Evolutionary conservation across 1,284 basidiomycete genomes (phyloP).

Genomic region (Papiliotrema laurentii): DNA sequence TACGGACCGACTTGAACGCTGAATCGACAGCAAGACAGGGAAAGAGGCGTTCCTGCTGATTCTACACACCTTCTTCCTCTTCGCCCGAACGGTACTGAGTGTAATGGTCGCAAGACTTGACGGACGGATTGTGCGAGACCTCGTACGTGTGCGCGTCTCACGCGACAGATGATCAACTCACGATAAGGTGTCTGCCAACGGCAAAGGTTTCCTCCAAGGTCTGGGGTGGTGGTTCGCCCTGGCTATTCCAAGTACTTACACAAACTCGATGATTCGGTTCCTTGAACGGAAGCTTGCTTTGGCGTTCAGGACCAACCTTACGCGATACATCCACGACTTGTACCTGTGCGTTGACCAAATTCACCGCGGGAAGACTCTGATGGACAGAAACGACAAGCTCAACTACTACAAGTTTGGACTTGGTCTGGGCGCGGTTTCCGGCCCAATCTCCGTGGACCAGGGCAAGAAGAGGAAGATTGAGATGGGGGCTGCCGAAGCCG

Average conservation of each 20-base stretch:
- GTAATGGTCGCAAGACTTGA: slow-evolving; percentile 85
- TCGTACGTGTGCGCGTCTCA: slow-evolving; percentile 52
- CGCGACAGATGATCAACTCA: neutral
- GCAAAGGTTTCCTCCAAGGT: slow-evolving; percentile 75
- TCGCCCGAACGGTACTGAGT: slow-evolving; percentile 79
- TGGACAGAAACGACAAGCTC: slow-evolving; percentile 45
- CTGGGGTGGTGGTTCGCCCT: slow-evolving; percentile 85
- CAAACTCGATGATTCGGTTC: slow-evolving; percentile 92
- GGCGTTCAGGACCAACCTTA: slow-evolving; percentile 77
- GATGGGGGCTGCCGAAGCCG: slow-evolving; percentile 49
- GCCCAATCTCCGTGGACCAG: neutral
- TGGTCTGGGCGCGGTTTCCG: slow-evolving; percentile 42
- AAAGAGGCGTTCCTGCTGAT: slow-evolving; percentile 74
- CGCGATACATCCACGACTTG: slow-evolving; percentile 86
- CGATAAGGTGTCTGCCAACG: slow-evolving; percentile 69
- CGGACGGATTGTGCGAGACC: slow-evolving; percentile 80
- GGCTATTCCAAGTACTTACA: slow-evolving; percentile 89
- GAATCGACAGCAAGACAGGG: slow-evolving; percentile 55
- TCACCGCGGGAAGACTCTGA: neutral
- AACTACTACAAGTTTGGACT: slow-evolving; percentile 55
- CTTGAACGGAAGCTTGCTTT: slow-evolving; percentile 87
- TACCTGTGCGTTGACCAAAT: slow-evolving; percentile 61
- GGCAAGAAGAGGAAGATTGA: slow-evolving; percentile 20
- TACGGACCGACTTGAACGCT: neutral
- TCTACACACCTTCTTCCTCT: slow-evolving; percentile 80